A percentile compares a stretch with the other conserved stretches of the same genome.
phyloP scores from a whole-genome alignment of 257 asterid species.

The Solanum ahanhuiri region DNA sequence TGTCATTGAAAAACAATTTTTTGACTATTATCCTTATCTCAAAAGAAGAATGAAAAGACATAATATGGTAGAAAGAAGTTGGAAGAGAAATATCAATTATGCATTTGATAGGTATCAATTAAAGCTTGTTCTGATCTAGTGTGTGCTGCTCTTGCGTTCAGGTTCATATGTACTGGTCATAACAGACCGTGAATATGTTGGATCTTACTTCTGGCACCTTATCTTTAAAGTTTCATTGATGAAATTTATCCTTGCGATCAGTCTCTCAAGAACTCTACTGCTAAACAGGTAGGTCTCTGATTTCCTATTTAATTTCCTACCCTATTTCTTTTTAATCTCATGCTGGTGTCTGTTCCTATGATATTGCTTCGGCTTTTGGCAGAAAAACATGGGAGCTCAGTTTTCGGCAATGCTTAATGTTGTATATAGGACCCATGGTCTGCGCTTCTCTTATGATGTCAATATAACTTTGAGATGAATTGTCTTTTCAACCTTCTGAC shows the following conservation, averaged over 20 bases:
- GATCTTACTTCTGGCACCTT: conserved; percentile 60
- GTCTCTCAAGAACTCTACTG: conserved; percentile 56
- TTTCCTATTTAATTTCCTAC: not conserved
- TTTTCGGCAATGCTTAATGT: conserved; percentile 47
- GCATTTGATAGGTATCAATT: too few species aligned
- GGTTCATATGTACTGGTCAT: conserved; percentile 75
- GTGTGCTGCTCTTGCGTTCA: conserved; percentile 15
- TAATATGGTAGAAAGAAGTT: too few species aligned
- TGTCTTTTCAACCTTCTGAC: not conserved
- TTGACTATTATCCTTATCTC: too few species aligned
- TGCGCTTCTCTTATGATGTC: conserved; percentile 83
- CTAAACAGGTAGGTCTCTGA: conserved; percentile 48
- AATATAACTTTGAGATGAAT: conserved; percentile 78
- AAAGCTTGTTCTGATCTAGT: not conserved
- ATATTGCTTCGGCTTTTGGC: conserved; percentile 16
- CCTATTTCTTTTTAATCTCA: conserved; percentile 4
- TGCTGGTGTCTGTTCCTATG: conserved; percentile 8
- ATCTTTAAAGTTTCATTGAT: conserved; percentile 64
- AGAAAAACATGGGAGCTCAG: conserved; percentile 72
- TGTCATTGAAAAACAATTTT: too few species aligned
- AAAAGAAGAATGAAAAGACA: too few species aligned
- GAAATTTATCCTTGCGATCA: conserved; percentile 76
- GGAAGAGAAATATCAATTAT: too few species aligned
- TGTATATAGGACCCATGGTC: conserved; percentile 65
- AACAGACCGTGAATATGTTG: conserved; percentile 74